A percentile compares a stretch with the other conserved stretches of the same genome.
phyloP scores from a whole-genome alignment of 2,329 filamentous ascomycete genomes.

The Pseudogymnoascus sp. region DNA sequence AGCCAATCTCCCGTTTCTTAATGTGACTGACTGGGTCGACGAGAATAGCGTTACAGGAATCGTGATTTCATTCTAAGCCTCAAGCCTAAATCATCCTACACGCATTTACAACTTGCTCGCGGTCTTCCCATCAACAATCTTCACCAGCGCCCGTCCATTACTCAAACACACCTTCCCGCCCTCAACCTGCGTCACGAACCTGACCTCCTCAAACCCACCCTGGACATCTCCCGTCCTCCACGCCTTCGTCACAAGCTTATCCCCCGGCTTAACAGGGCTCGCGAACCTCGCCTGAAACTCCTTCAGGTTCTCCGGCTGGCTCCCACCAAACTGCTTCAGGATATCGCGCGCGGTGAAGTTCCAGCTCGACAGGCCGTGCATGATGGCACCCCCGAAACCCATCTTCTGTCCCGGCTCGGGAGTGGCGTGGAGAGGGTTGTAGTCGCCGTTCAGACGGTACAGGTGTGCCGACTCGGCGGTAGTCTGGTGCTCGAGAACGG shows the following conservation, averaged over 20 bases:
- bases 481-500: conserved; percentile 62
- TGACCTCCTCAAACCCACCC: conserved; percentile 64
- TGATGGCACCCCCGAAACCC: conserved; percentile 80
- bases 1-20: too few species aligned
- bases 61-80: too few species aligned
- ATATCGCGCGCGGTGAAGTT: conserved; percentile 68
- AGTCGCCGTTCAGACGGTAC: conserved; percentile 82
- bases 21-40: too few species aligned
- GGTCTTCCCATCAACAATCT: too few species aligned
- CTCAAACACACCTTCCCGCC: conserved; percentile 28
- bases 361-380: conserved; percentile 84
- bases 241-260: conserved; percentile 68
- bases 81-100: too few species aligned
- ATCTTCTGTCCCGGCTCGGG: conserved; percentile 76
- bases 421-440: conserved; percentile 82
- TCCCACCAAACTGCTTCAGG: conserved; percentile 61
- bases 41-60: too few species aligned
- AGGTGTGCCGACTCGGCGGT: conserved; percentile 65
- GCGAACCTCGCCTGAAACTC: conserved; percentile 88
- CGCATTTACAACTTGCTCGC: too few species aligned
- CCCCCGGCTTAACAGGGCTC: conserved; percentile 72
- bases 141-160: too few species aligned
- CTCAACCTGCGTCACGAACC: conserved; percentile 70
- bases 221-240: conserved; percentile 64
- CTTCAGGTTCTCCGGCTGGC: conserved; percentile 69